Evolutionary conservation across 2,329 filamentous ascomycete species (phyloP), one percentile per base, ranked within the genome.

Genomic region (Colletotrichum zoysiae): DNA sequence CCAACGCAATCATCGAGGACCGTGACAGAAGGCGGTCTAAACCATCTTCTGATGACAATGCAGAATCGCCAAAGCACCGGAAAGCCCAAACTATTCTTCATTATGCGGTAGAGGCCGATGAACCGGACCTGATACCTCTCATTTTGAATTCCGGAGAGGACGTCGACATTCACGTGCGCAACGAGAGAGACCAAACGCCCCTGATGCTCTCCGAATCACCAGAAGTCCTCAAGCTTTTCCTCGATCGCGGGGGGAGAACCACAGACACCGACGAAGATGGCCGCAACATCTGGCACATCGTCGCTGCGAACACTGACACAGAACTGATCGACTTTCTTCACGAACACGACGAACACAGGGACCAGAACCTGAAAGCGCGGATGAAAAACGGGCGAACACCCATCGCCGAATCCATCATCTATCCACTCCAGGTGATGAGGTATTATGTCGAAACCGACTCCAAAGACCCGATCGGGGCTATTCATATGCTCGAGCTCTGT

Each of bases 211-310:
- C 75, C 14, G 82, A 83, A 50, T 74, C 76, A 2, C 63, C 74
- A 0, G 38, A 62, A 1, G 75, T 77, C 6, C 70, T 83, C 14
- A 62, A 72, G 0, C 73, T 76, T 18, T 72, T 83, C 2, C 74
- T 81, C 18, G 38, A 70, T 12, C 67, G 79, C 23, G 74, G 75
- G 0, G 78, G 76, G 0, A 64, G 74, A 8, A 82, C 81, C 1
- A 77, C 75, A 5, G 77, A 78, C 3, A 72, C 69, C 2, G 81
- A 83, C 57, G 61, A 76, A 0, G 67, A 76, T 2, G 80, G 79
- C 0, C 78, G 78, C 38, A 84, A 77, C 38, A 78, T 83, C 14
- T 84, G 82, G 82, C 82, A 84, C 66, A 77, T 79, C 14, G 78
- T 77, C 2, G 81, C 81, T 1, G 78, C 78, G 9, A 80, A 79